Base-by-base conservation (phyloP, 2,329 filamentous ascomycete species). In the Aciculosporium take region DNA sequence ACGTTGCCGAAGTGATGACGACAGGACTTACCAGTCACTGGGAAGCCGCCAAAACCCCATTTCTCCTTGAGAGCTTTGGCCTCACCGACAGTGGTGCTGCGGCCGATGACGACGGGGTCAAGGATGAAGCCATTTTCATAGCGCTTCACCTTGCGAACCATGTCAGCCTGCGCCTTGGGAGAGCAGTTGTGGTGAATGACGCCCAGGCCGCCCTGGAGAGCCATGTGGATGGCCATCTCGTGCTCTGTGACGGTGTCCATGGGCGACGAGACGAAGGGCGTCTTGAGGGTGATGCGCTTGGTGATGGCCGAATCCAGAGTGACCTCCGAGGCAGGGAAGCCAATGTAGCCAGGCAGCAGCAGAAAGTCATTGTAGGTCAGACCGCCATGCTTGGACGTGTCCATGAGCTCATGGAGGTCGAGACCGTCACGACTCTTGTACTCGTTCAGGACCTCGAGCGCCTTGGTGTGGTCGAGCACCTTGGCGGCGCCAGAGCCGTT, bases 201-300 rank as follows among this genome's bases (percentile, higher is more conserved):
- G 67, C 91, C 85, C 15, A 93, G 71, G 56, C 85, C 85, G 54
- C 85, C 85, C 58, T 91, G 81, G 25, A 91, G 74, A 40, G 85
- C 85, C 74, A 93, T 94, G 68, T 95, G 85, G 55, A 98, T 96
- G 50, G 91, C 93, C 93, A 98, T 98, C 63, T 94, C 89, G 68
- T 94, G 84, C 71, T 98, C 91, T 33, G 93, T 98, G 61, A 98
- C 91, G 8, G 91, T 98, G 69, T 98, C 91, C 91, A 98, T 98
- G 56, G 93, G 91, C 30, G 91, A 96, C 36, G 91, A 98, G 50
- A 96, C 77, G 57, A 98, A 88, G 46, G 91, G 91, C 6, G 88
- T 93, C 76, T 95, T 98, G 61, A 98, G 74, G 28, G 84, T 79
- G 65, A 98, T 94, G 57, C 86, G 80, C 76, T 93, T 94, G 53